Conservation (phyloP, 2,329 filamentous ascomycete genomes). For the Rutstroemia sp. region DNA sequence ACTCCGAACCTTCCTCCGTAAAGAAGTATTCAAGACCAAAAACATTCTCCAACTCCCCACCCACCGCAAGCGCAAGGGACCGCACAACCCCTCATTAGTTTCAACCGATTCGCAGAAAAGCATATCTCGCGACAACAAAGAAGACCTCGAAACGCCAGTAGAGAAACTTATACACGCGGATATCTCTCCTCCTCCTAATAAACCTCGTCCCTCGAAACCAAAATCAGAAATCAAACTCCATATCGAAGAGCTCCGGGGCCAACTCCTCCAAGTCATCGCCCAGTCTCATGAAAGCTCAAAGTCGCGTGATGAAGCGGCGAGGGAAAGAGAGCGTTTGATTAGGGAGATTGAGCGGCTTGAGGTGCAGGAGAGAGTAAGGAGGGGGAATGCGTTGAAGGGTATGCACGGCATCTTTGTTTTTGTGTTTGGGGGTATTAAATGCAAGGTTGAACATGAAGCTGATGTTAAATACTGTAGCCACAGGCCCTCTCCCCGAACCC, state of each 20-base stretch:
- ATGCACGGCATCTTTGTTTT: not conserved
- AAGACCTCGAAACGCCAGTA: not conserved
- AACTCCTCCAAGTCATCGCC: not conserved
- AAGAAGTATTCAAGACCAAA: conserved; percentile 10
- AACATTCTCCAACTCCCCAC: not conserved
- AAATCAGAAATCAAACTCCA: not conserved
- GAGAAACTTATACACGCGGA: not conserved
- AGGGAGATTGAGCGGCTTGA: conserved; percentile 10
- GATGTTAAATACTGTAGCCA: too few species aligned
- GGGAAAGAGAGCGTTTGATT: not conserved
- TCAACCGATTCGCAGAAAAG: not conserved
- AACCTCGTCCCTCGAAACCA: not conserved
- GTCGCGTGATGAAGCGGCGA: not conserved
- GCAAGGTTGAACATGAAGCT: too few species aligned
- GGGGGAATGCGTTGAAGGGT: conserved; percentile 8
- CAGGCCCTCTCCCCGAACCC: conserved; percentile 11
- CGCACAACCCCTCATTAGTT: too few species aligned
- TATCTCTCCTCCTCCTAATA: not conserved
- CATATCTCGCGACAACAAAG: not conserved
- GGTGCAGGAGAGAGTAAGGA: not conserved
- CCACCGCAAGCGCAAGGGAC: not conserved
- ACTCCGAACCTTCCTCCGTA: conserved; percentile 10
- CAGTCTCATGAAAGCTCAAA: not conserved
- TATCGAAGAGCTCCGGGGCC: not conserved
- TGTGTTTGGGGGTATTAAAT: not conserved